These are phyloP conservation scores for Amauroascus verrucosus DNA, from an alignment of 2,329 filamentous ascomycete species.

Conservation along the genomic window DNA sequence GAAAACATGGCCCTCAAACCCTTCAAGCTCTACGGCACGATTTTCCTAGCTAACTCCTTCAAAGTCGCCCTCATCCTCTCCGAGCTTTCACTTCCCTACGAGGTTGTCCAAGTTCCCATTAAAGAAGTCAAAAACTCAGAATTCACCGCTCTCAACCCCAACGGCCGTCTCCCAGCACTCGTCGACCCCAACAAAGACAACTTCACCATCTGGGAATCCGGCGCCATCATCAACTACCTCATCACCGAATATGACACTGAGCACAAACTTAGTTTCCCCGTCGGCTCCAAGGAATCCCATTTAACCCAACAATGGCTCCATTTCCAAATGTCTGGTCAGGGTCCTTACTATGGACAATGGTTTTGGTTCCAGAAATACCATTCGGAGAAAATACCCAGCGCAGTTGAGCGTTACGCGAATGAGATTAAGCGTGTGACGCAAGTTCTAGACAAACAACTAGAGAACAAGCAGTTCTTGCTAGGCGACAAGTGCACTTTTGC, in stretches of 20 bases:
- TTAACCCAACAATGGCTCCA: conserved; percentile 38
- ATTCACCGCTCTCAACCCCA: conserved; percentile 23
- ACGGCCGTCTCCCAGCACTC: conserved; percentile 30
- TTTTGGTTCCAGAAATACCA: conserved; percentile 32
- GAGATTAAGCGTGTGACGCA: too few species aligned
- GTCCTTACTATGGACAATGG: conserved; percentile 35
- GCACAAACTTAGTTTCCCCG: conserved; percentile 32
- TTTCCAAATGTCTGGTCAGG: conserved; percentile 32
- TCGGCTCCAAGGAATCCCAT: too few species aligned
- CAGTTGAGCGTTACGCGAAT: too few species aligned
- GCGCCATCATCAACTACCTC: conserved; percentile 41
- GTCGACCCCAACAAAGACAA: conserved; percentile 40
- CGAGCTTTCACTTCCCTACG: conserved; percentile 15
- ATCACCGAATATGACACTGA: conserved; percentile 38
- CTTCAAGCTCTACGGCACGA: too few species aligned
- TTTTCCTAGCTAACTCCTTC: too few species aligned
- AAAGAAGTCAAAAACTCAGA: conserved; percentile 12
- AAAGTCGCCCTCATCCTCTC: conserved; percentile 18
- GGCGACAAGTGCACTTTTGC: too few species aligned
- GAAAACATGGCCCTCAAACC: too few species aligned
- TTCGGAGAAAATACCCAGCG: too few species aligned
- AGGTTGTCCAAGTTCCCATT: neutral
- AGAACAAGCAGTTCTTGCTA: too few species aligned
- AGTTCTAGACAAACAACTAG: too few species aligned
- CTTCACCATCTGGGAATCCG: conserved; percentile 42